Base-by-base conservation (phyloP, 495 filamentous ascomycete genomes). In the Xylaria venustula region DNA sequence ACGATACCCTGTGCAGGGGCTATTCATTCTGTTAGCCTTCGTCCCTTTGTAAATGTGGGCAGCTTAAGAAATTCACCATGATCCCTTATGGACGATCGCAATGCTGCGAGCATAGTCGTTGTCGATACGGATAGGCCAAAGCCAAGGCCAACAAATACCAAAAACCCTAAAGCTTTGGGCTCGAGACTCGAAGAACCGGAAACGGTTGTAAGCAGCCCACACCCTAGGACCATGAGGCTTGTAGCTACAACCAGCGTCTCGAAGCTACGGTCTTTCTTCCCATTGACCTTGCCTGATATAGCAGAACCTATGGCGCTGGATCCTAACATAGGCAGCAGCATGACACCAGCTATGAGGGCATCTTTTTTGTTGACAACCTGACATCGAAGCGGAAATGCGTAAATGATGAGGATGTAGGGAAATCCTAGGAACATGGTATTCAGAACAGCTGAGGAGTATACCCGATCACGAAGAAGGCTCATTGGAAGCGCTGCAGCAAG, bases 291-390 rank as follows among this genome's bases (percentile, higher is more conserved):
- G 2, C 79, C 81, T 11, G 72, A 73, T 5, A 83, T 17, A 11
- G 67, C 64, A 8, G 79, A 82, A 0, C 81, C 82, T 17, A 82
- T 34, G 2, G 83, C 82, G 37, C 64, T 75, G 28, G 61, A 76
- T 37, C 64, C 81, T 14, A 86, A 65, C 72, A 86, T 79, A 6
- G 84, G 83, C 8, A 88, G 74, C 53, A 92, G 73, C 61, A 84
- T 73, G 15, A 88, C 61, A 14, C 86, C 87, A 1, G 87, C 81
- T 0, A 74, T 54, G 5, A 81, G 64, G 1, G 83, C 48, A 61
- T 63, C 75, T 66, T 75, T 73, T 1, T 69, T 73, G 54, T 86
- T 79, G 23, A 88, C 82, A 19, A 85, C 66, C 63, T 88, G 83
- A 47, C 85, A 79, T 36, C 83, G 78, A 23, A 85, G 72, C 3